Evolutionary conservation across 2,329 filamentous ascomycete species (phyloP).

Genomic region (Fusarium stilboides): DNA sequence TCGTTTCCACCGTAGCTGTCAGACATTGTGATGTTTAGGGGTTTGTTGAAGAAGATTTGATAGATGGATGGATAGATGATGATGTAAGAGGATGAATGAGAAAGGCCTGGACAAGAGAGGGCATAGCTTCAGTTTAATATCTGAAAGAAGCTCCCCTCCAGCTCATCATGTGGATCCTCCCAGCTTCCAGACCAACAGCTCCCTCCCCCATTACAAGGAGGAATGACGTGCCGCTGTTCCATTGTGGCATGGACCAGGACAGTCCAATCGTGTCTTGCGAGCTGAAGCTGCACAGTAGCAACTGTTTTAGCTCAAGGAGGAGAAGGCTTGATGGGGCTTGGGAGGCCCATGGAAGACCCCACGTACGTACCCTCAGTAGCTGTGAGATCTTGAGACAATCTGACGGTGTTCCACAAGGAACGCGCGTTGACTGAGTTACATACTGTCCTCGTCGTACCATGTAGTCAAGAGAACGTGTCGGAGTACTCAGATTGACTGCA

Average conservation of each 20-base stretch:
- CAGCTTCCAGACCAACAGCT: conserved; percentile 8
- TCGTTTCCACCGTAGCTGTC: conserved; percentile 60
- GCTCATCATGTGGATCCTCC: conserved; percentile 35
- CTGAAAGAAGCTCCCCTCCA: conserved; percentile 28
- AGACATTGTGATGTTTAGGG: conserved; percentile 59
- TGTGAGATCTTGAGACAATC: conserved; percentile 20
- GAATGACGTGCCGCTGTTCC: conserved; percentile 47
- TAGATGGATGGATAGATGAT: conserved; percentile 5
- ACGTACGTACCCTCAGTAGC: conserved; percentile 17
- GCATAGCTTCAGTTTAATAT: conserved; percentile 43
- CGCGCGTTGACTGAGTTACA: conserved; percentile 36
- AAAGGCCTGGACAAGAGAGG: conserved; percentile 13
- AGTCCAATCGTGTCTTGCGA: conserved; percentile 23
- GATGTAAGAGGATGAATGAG: conserved; percentile 11
- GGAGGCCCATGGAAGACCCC: not conserved
- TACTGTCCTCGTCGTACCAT: conserved; percentile 12
- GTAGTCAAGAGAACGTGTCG: not conserved
- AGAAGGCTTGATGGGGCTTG: not conserved
- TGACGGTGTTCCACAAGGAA: conserved; percentile 32
- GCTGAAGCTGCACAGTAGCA: conserved; percentile 26
- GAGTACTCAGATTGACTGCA: not conserved
- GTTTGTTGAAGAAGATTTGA: conserved; percentile 7
- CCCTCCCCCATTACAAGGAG: conserved; percentile 21
- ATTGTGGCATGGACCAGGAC: conserved; percentile 31
- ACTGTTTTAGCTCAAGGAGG: conserved; percentile 24